A percentile compares a stretch with the other conserved stretches of the same genome.
phyloP scores from a whole-genome alignment of 768 basidiomycete genomes.

The Calvatia gigantea region DNA sequence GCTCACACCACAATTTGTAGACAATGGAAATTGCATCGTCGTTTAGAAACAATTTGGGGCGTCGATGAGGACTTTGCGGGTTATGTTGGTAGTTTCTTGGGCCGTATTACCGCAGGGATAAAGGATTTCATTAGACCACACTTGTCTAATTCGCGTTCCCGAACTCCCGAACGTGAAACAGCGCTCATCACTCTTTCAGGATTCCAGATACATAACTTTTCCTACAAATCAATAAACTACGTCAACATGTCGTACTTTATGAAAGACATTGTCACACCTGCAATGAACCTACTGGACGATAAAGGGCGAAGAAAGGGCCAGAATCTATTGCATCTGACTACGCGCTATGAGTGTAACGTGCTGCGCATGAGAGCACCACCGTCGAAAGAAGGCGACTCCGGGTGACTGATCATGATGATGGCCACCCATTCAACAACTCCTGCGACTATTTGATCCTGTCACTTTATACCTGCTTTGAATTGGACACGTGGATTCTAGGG shows the following conservation, averaged over 20 bases:
- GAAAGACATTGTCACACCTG: not conserved
- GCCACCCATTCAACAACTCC: no score
- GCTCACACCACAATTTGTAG: not conserved
- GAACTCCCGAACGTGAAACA: not conserved
- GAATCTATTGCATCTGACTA: not conserved
- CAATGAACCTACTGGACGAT: not conserved
- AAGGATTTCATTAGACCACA: constrained; percentile 3
- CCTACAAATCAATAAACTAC: not conserved
- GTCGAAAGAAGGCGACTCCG: not conserved
- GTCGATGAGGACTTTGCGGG: not conserved
- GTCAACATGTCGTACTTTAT: constrained; percentile 1
- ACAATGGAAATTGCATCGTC: not conserved
- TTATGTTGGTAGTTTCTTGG: not conserved
- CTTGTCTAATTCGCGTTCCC: not conserved
- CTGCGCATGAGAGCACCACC: not conserved
- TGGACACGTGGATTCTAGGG: not conserved
- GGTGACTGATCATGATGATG: not conserved
- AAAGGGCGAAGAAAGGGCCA: not conserved
- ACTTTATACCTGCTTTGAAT: not conserved
- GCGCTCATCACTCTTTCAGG: constrained; percentile 5
- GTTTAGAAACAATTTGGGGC: constrained; percentile 4
- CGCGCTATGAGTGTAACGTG: not conserved
- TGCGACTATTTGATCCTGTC: constrained; percentile 1
- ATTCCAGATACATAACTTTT: constrained; percentile 1
- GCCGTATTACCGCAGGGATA: not conserved